phyloP scores from a whole-genome alignment of 345 rosid species.

The Excoecaria agallocha region DNA sequence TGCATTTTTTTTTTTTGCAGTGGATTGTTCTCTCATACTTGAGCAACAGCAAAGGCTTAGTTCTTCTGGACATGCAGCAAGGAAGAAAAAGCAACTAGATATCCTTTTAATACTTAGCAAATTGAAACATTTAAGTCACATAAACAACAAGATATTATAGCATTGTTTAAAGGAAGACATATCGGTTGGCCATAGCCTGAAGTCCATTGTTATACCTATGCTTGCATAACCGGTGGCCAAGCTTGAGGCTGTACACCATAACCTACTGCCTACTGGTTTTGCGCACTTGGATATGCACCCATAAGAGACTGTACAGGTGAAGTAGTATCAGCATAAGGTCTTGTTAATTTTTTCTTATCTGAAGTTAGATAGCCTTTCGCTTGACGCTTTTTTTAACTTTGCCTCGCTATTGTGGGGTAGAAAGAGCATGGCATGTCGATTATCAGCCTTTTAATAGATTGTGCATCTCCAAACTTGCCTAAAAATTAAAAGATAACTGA shows the following conservation, averaged over 20 bases:
- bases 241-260: conserved; percentile 79
- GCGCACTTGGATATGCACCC: conserved; percentile 73
- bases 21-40: background rate
- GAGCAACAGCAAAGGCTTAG: background rate
- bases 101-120: background rate
- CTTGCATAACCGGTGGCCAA: conserved; percentile 74
- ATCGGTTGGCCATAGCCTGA: conserved; percentile 83
- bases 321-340: conserved; percentile 51
- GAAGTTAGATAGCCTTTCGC: conserved; percentile 79
- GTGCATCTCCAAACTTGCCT: conserved; percentile 71
- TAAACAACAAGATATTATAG: background rate
- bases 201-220: conserved; percentile 69
- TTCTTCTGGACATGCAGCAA: background rate
- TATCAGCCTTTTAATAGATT: conserved; percentile 67
- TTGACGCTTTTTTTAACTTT: conserved; percentile 70
- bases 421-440: conserved; percentile 77
- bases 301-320: conserved; percentile 57
- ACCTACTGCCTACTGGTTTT: conserved; percentile 76
- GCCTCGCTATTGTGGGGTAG: conserved; percentile 58
- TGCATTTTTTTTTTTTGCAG: too few relatives aligned
- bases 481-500: conserved; percentile 54
- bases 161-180: conserved; percentile 9
- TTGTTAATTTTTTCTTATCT: conserved; percentile 78
- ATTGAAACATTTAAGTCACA: background rate
- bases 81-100: background rate